Evolutionary conservation across 441 rosid genomes (phyloP).

Genomic region (Aleurites moluccanus): DNA sequence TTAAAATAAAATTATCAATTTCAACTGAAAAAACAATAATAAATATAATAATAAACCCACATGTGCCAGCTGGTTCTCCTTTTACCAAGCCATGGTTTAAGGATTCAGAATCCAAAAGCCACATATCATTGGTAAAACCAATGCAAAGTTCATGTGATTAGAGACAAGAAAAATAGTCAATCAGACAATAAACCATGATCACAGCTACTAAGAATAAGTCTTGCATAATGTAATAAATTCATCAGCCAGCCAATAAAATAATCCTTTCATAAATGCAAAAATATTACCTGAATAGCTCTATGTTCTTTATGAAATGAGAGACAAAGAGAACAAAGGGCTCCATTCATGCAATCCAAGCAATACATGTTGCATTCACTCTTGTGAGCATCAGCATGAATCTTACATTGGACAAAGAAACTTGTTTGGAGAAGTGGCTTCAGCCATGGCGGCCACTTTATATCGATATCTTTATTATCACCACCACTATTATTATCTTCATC

Average conservation of each 20-base stretch:
- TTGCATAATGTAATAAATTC: no score
- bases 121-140: conserved; percentile 30
- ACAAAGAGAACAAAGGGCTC: conserved; percentile 77
- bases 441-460: conserved; percentile 67
- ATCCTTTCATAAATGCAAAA: no score
- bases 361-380: conserved; percentile 94
- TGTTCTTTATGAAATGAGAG: conserved; percentile 74
- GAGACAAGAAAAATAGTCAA: not conserved
- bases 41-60: not conserved
- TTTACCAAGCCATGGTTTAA: conserved; percentile 13
- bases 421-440: conserved; percentile 59
- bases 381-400: conserved; percentile 73
- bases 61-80: conserved; percentile 4
- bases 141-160: conserved; percentile 21
- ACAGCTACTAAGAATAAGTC: no score
- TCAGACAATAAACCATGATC: not conserved
- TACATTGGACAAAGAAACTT: conserved; percentile 80
- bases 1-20: no score
- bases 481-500: conserved; percentile 49
- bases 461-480: conserved; percentile 27
- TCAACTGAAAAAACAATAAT: not conserved
- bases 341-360: conserved; percentile 77
- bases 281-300: conserved; percentile 66
- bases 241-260: no score
- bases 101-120: conserved; percentile 18